Evolutionary conservation across 2,329 filamentous ascomycete genomes (phyloP), one percentile per base, ranked within the genome.

Genomic region (Aspergillus tubingensis): DNA sequence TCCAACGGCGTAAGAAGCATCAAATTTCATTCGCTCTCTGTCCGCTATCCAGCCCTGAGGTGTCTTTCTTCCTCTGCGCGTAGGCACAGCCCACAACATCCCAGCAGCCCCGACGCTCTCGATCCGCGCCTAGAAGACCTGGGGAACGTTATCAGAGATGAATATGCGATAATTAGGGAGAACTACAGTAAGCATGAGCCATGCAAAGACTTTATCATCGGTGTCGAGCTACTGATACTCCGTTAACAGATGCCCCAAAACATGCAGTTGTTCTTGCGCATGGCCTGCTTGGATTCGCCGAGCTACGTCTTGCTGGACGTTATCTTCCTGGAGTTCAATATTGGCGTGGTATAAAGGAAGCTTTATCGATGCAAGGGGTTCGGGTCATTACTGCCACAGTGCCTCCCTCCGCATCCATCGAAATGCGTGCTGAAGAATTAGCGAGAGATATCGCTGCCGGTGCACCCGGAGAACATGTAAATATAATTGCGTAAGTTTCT

Each of bases 201-300:
- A 2, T 8, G 13, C 13, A 21, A 13, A 13, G 5, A 36, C 32
- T 3, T 13, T 36, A 36, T 13, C 3, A 36, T 36, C 11, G 4
- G 32, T 15, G 5, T 55, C 23, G 1, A 36, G 19, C 47, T 50
- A 48, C n/a, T 38, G 17, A 41, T 10, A 7, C 36, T 8, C 49
- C n/a, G 8, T 53, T 21, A 32, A 10, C 47, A 78, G 74, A 74
- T 54, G 73, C 76, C 8, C 83, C 81, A 44, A 83, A 84, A 68
- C 71, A 87, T 66, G 84, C 85, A 2, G 82, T 88, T 55, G 81
- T 88, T 52, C 82, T 88, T 8, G 86, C 86, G 4, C 86, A 88
- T 73, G 86, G 86, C n/a, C 78, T 88, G 10, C 75, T 88, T 19
- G 86, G 86, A n/a, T 88, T 88, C 70, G 84, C 87, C 65, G 85